These are phyloP conservation scores for Fragaria vesca DNA, from an alignment of 306 rosid species.

Conservation along the genomic window DNA sequence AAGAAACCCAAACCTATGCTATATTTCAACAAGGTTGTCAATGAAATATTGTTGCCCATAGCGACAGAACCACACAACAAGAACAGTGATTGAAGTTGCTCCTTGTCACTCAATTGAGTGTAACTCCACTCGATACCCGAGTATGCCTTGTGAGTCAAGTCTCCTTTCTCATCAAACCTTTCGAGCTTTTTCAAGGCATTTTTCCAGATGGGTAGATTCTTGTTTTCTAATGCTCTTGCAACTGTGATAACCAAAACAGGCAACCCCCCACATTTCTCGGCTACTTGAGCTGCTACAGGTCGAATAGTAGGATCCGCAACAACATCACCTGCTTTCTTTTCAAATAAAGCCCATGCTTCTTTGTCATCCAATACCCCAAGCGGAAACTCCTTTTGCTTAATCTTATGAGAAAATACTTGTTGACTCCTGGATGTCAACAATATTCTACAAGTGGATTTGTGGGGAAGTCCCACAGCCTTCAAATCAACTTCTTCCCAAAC, in stretches of 20 bases:
- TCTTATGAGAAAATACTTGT: neutral
- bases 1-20: neutral
- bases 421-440: neutral
- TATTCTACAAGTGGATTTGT: neutral
- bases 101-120: neutral
- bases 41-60: neutral
- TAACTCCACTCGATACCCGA: neutral
- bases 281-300: constrained; percentile 21
- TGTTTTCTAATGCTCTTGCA: constrained; percentile 11
- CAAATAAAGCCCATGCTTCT: constrained; percentile 36
- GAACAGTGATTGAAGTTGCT: neutral
- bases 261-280: constrained; percentile 32
- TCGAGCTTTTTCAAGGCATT: neutral
- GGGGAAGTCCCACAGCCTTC: neutral
- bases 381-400: constrained; percentile 15
- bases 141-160: neutral
- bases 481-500: neutral
- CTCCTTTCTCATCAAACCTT: neutral
- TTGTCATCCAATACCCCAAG: constrained; percentile 15
- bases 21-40: neutral
- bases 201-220: neutral
- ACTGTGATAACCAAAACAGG: constrained; percentile 32
- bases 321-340: constrained; percentile 3
- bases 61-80: neutral
- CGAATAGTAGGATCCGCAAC: neutral